These are phyloP conservation scores for Beauveria brongniartii DNA, from an alignment of 2,329 filamentous ascomycete species.

Conservation along the genomic window DNA sequence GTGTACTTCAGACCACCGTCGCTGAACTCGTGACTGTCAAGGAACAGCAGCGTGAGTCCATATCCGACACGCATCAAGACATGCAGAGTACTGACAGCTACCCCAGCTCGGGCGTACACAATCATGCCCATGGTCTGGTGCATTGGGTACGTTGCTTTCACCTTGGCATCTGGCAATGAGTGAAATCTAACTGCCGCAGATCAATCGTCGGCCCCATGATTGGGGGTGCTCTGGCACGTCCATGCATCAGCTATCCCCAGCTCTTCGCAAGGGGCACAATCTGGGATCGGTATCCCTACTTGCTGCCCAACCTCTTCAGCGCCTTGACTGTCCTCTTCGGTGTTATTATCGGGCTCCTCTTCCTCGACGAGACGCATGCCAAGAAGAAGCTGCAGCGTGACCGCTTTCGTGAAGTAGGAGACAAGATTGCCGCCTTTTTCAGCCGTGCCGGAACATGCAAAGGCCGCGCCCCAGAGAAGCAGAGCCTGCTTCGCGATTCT, in stretches of 20 bases:
- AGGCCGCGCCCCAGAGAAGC: slow-evolving; percentile 43
- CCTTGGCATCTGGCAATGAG: slow-evolving; percentile 13
- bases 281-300: slow-evolving; percentile 81
- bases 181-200: slow-evolving; percentile 34
- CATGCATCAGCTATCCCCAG: slow-evolving; percentile 71
- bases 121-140: slow-evolving; percentile 99
- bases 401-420: slow-evolving; percentile 66
- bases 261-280: slow-evolving; percentile 66
- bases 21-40: slow-evolving; percentile 89
- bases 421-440: slow-evolving; percentile 52
- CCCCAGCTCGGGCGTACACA: slow-evolving; percentile 76
- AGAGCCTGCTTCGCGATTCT: slow-evolving; percentile 55
- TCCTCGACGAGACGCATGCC: slow-evolving; percentile 89
- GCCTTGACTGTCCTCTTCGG: slow-evolving; percentile 69
- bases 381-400: slow-evolving; percentile 72
- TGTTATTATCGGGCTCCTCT: slow-evolving; percentile 70
- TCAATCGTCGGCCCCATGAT: slow-evolving; percentile 90
- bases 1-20: slow-evolving; percentile 89
- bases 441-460: slow-evolving; percentile 24
- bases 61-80: background rate
- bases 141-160: slow-evolving; percentile 56
- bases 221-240: slow-evolving; percentile 81
- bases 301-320: slow-evolving; percentile 88
- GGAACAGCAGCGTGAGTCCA: slow-evolving; percentile 73
- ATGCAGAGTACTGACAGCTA: slow-evolving; percentile 18